Conservation (phyloP, 257 asterid genomes). For the Scutellaria baicalensis region DNA sequence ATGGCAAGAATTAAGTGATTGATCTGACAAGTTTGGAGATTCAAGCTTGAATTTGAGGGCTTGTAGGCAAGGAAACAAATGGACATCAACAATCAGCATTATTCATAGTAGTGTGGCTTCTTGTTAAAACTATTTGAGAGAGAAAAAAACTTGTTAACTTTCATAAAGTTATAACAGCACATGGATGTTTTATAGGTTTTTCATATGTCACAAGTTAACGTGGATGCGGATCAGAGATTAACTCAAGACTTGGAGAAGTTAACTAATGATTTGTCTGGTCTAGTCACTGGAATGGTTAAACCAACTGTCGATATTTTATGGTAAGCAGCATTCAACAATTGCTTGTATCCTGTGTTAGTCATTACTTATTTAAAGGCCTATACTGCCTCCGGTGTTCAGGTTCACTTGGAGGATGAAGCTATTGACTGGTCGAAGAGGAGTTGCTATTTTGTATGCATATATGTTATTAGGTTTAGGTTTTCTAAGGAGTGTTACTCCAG, state of each 20-base stretch:
- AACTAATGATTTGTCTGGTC: slow-evolving; percentile 83
- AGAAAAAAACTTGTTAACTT: neutral
- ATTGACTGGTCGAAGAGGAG: slow-evolving; percentile 94
- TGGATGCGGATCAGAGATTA: slow-evolving; percentile 96
- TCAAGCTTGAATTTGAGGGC: neutral
- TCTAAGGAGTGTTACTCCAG: slow-evolving; percentile 87
- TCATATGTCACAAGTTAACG: slow-evolving; percentile 52
- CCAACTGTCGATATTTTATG: slow-evolving; percentile 97
- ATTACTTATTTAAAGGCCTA: slow-evolving; percentile 3
- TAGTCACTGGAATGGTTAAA: slow-evolving; percentile 99
- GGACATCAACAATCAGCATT: neutral
- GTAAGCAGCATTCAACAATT: slow-evolving; percentile 35
- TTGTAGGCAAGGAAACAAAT: slow-evolving; percentile 1
- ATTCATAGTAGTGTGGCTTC: neutral
- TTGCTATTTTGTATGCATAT: slow-evolving; percentile 82
- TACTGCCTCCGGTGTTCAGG: slow-evolving; percentile 48
- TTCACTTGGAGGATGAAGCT: slow-evolving; percentile 99
- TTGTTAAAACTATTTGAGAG: slow-evolving; percentile 9
- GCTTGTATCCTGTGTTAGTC: neutral
- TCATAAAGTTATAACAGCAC: neutral
- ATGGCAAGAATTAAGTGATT: slow-evolving; percentile 7
- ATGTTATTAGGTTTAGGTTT: slow-evolving; percentile 97
- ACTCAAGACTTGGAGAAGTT: slow-evolving; percentile 98
- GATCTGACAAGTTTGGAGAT: slow-evolving; percentile 2
- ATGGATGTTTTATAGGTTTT: slow-evolving; percentile 51